A percentile compares a stretch with the other conserved stretches of the same genome.
These are phyloP conservation scores for Citrus glauca DNA, from an alignment of 345 rosid species.

Conservation along the genomic window DNA sequence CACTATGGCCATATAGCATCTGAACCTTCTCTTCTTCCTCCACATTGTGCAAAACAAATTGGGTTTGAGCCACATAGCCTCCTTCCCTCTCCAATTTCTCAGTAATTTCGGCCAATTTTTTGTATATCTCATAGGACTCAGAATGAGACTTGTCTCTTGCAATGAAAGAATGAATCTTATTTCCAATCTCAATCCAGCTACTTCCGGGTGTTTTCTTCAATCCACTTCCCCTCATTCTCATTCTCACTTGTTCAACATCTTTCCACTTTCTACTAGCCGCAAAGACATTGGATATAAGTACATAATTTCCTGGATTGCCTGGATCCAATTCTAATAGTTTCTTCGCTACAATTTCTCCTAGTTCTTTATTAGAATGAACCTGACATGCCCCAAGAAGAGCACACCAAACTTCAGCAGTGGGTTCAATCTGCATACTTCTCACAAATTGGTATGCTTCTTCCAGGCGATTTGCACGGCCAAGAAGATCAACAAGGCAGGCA, in stretches of 20 bases:
- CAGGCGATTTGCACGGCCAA: slow-evolving; percentile 70
- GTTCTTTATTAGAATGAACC: slow-evolving; percentile 59
- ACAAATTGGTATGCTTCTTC: slow-evolving; percentile 72
- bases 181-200: slow-evolving; percentile 80
- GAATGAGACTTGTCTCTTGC: slow-evolving; percentile 87
- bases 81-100: slow-evolving; percentile 52
- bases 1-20: slow-evolving; percentile 73
- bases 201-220: slow-evolving; percentile 83
- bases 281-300: slow-evolving; percentile 75
- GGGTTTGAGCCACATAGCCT: slow-evolving; percentile 68
- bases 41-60: slow-evolving; percentile 57
- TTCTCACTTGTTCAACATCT: slow-evolving; percentile 62
- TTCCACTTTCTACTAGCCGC: slow-evolving; percentile 70
- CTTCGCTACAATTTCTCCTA: slow-evolving; percentile 64
- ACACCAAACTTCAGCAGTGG: slow-evolving; percentile 85
- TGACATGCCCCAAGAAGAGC: slow-evolving; percentile 77
- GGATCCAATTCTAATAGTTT: slow-evolving; percentile 56
- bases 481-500: slow-evolving; percentile 79
- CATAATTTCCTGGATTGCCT: slow-evolving; percentile 73
- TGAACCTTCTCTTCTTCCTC: slow-evolving; percentile 62
- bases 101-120: slow-evolving; percentile 47
- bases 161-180: slow-evolving; percentile 61
- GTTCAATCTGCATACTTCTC: slow-evolving; percentile 55
- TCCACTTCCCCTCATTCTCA: slow-evolving; percentile 62
- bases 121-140: slow-evolving; percentile 47